Evolutionary conservation across 1,284 basidiomycete species (phyloP).

Genomic region (Polyporus tsugae): DNA sequence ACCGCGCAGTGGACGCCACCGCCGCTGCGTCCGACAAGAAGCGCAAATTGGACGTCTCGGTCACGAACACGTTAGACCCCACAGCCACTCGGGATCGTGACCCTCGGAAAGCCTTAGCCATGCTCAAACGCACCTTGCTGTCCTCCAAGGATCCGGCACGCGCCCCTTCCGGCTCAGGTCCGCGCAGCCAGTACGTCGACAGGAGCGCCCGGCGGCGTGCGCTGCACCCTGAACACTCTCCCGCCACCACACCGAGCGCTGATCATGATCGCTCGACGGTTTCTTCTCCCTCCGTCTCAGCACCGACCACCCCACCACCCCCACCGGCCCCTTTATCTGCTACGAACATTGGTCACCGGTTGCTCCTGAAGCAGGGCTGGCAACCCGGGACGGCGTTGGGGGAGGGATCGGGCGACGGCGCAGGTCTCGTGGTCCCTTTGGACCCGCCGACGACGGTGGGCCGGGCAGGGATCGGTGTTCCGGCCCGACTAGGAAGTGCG

Average conservation of each 20-base stretch:
- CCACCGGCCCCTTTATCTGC: constrained; percentile 32
- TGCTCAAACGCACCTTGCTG: constrained; percentile 68
- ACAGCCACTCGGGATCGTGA: constrained; percentile 43
- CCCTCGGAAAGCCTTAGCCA: constrained; percentile 66
- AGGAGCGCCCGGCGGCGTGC: constrained; percentile 73
- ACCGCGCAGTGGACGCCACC: constrained; percentile 40
- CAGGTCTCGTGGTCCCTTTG: constrained; percentile 61
- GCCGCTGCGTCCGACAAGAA: constrained; percentile 37
- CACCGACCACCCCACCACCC: constrained; percentile 26
- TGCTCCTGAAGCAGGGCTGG: constrained; percentile 80
- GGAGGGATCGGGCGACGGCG: constrained; percentile 42
- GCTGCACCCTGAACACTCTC: constrained; percentile 51
- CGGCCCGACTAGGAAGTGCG: constrained; percentile 21
- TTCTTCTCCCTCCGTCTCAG: constrained; percentile 36
- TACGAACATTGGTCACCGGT: constrained; percentile 70
- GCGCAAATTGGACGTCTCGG: constrained; percentile 40
- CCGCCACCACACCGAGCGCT: constrained; percentile 12
- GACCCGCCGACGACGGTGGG: constrained; percentile 51
- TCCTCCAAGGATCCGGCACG: constrained; percentile 47
- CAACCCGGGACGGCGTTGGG: constrained; percentile 70
- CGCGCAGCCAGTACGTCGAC: constrained; percentile 56
- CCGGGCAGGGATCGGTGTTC: constrained; percentile 64
- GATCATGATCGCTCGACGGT: constrained; percentile 54
- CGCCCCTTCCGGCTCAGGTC: constrained; percentile 15
- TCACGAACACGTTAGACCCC: background rate